Evolutionary conservation across 2,329 filamentous ascomycete species (phyloP), one percentile per base, ranked within the genome.

Genomic region (Bipolaris oryzae): DNA sequence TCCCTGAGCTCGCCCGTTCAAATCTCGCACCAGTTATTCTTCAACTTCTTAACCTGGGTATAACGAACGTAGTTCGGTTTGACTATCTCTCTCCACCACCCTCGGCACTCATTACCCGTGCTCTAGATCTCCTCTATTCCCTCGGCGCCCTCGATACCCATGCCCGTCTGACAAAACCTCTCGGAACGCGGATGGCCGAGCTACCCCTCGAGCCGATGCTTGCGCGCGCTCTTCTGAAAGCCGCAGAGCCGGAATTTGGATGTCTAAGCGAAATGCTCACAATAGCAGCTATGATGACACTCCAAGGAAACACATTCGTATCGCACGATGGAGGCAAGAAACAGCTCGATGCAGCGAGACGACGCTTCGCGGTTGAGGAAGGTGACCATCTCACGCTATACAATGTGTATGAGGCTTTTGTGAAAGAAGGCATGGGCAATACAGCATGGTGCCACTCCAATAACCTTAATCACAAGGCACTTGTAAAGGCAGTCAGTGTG

Each of bases 201-300:
- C 81, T 99, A 41, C 90, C 93, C 0, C 86, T 98, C 7, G 92
- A 96, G 66, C 95, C 95, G 0, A 97, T 97, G 92, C 95, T 97
- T 85, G 91, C 89, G 6, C 96, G 94, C 77, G 91, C 90, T 0
- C 81, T 97, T 4, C 85, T 98, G 7, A 86, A 88, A 16, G 90
- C 93, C 0, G 79, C 86, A 4, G 51, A 52, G 20, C 58, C 64
- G 2, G 81, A 84, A 0, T 96, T 96, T 76, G 83, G 83, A 35
- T 97, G 93, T 65, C 78, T 96, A 11, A 89, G 86, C 71, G 94
- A 97, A 75, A 89, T 98, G 50, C 82, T 98, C 23, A 92, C 89
- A 1, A 96, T 98, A 62, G 92, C 94, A 5, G 93, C 95, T 15
- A 98, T 99, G 94, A 90, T 91, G 33, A 95, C 89, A 60, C 80